phyloP scores from a whole-genome alignment of 2,329 filamentous ascomycete genomes.

The Capronia epimyces region DNA sequence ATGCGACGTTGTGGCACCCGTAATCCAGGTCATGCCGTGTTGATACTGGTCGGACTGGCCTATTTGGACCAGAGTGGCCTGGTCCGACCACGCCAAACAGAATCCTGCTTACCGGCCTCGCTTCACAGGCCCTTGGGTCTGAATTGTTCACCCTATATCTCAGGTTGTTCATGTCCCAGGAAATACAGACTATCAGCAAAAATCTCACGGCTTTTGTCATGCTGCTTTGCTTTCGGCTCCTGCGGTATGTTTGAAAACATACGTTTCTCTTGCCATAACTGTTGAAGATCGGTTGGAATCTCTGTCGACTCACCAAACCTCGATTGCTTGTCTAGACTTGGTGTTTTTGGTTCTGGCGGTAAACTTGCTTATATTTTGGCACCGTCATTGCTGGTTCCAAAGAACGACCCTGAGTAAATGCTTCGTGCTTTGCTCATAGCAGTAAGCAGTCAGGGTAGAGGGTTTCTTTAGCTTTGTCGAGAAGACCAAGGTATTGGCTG shows the following conservation, averaged over 20 bases:
- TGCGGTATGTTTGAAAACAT: conserved; percentile 46
- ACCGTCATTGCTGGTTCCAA: conserved; percentile 40
- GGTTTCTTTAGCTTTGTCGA: conserved; percentile 21
- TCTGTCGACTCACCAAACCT: conserved; percentile 47
- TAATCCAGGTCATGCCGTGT: too few relatives aligned
- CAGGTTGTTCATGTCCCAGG: too few relatives aligned
- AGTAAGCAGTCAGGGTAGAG: conserved; percentile 17
- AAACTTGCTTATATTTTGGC: conserved; percentile 42
- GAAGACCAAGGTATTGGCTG: conserved; percentile 27
- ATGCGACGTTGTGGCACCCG: conserved; percentile 45
- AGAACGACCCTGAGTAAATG: not conserved
- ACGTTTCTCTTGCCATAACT: not conserved
- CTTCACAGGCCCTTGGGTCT: too few relatives aligned
- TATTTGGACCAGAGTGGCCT: too few relatives aligned
- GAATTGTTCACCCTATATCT: too few relatives aligned
- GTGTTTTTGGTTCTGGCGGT: conserved; percentile 50
- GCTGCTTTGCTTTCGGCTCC: too few relatives aligned
- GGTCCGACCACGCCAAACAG: too few relatives aligned
- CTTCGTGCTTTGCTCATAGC: not conserved
- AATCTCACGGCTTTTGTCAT: too few relatives aligned
- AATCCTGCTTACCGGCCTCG: too few relatives aligned
- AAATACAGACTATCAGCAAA: too few relatives aligned
- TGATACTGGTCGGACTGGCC: too few relatives aligned
- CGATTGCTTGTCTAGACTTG: conserved; percentile 53
- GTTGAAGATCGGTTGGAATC: conserved; percentile 42